Conservation (phyloP, 345 rosid genomes). For the Syzygium aqueum region DNA sequence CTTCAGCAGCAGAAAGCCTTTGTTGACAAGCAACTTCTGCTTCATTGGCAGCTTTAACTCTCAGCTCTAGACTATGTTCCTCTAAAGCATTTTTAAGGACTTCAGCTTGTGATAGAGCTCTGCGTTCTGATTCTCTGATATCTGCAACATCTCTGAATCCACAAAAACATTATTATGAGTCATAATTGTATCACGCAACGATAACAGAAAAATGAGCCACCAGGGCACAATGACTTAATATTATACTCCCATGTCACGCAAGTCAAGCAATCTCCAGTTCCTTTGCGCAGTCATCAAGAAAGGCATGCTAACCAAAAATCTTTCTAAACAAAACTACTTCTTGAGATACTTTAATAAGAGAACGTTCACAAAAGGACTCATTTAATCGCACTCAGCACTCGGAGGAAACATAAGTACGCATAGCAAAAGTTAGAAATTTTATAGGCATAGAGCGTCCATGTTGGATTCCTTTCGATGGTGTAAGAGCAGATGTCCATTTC, state of each 20-base stretch:
- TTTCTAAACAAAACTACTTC: not conserved
- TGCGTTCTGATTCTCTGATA: slow-evolving; percentile 73
- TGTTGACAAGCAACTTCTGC: slow-evolving; percentile 84
- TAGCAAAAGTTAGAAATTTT: not conserved
- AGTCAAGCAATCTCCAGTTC: not conserved
- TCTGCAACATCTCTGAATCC: slow-evolving; percentile 54
- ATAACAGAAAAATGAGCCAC: not conserved
- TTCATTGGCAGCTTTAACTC: slow-evolving; percentile 95
- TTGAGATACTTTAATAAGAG: not conserved
- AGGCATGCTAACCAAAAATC: not conserved
- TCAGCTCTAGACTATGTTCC: slow-evolving; percentile 84
- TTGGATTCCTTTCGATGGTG: not conserved
- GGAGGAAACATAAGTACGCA: not conserved
- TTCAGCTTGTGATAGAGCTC: slow-evolving; percentile 71
- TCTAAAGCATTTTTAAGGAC: slow-evolving; percentile 58
- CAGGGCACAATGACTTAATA: not conserved
- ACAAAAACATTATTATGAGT: not conserved
- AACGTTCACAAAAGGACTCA: not conserved
- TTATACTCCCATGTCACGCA: not conserved
- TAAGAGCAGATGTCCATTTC: not conserved
- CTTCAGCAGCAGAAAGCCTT: slow-evolving; percentile 81
- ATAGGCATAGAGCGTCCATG: not conserved
- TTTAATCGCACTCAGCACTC: not conserved
- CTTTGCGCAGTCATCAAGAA: not conserved
- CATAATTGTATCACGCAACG: not conserved